These are phyloP conservation scores for Halenospora varia DNA, from an alignment of 495 filamentous ascomycete genomes.

Conservation along the genomic window DNA sequence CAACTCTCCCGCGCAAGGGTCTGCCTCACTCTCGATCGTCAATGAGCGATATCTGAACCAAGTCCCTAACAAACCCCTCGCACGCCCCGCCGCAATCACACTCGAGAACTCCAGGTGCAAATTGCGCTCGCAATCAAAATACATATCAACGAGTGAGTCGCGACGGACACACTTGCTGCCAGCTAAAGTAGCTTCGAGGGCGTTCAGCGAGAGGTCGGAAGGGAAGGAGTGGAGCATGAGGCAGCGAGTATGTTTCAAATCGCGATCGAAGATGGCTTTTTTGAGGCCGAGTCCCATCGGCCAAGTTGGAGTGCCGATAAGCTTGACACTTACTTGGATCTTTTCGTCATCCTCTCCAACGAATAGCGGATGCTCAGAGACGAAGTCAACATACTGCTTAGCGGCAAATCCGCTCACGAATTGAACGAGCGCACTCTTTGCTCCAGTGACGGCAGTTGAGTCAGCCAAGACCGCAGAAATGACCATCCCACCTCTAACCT, in stretches of 20 bases:
- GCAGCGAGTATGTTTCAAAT: conserved; percentile 14
- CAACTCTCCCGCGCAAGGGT: conserved; percentile 18
- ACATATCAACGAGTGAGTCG: conserved; percentile 10
- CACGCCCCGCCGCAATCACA: conserved; percentile 2
- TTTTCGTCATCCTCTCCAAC: conserved; percentile 4
- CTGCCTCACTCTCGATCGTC: conserved; percentile 3
- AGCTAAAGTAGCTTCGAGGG: neutral
- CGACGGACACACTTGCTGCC: neutral
- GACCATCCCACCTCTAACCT: conserved; percentile 18
- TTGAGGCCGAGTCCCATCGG: neutral
- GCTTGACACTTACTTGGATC: conserved; percentile 2
- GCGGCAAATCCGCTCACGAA: conserved; percentile 11
- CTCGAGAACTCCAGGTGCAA: conserved; percentile 22
- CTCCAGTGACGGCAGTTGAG: neutral
- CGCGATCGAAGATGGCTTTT: neutral
- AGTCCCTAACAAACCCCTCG: conserved; percentile 3
- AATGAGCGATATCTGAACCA: neutral
- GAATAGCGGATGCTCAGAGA: neutral
- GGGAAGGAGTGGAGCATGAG: conserved; percentile 13
- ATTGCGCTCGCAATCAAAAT: conserved; percentile 8
- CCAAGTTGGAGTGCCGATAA: conserved; percentile 18
- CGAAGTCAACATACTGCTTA: conserved; percentile 6
- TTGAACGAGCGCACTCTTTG: conserved; percentile 5
- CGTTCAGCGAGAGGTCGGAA: neutral
- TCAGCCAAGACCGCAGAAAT: conserved; percentile 8